Percentiles rank a stretch among this genome's conserved stretches.
phyloP scores from a whole-genome alignment of 169 alveolate species.

The Plasmodium malariae region DNA sequence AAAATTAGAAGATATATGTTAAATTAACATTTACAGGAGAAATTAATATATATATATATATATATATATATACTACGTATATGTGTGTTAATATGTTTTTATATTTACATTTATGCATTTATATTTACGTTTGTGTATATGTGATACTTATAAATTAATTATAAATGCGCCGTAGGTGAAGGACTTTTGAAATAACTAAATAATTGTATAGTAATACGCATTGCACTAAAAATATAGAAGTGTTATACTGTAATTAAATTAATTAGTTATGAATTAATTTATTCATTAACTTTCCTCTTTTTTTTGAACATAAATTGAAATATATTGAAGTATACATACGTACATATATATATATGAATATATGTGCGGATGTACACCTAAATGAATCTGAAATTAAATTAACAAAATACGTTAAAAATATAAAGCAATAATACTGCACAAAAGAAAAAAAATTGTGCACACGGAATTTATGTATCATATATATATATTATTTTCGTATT shows the following conservation, averaged over 20 bases:
- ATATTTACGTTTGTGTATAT: neutral
- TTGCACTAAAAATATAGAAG: constrained; percentile 23
- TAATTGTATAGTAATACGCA: neutral
- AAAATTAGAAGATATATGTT: constrained; percentile 5
- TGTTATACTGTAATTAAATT: constrained; percentile 31
- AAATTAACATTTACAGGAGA: constrained; percentile 14
- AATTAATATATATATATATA: constrained; percentile 7
- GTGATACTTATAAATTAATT: constrained; percentile 21
- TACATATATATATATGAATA: constrained; percentile 16
- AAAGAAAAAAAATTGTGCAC: constrained; percentile 42
- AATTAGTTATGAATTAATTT: neutral
- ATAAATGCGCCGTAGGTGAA: constrained; percentile 1
- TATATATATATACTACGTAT: constrained; percentile 16
- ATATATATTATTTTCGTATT: neutral
- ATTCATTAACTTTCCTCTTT: neutral
- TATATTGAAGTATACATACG: neutral
- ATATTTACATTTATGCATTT: constrained; percentile 4
- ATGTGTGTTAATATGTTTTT: neutral
- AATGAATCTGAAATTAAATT: constrained; percentile 24
- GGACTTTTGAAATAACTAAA: neutral
- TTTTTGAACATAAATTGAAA: neutral
- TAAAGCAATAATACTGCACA: constrained; percentile 11
- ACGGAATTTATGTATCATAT: constrained; percentile 15
- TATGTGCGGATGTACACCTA: constrained; percentile 11
- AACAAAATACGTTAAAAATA: constrained; percentile 9